Evolutionary conservation across 2,329 filamentous ascomycete species (phyloP).

Genomic region (Trichoderma sp.): DNA sequence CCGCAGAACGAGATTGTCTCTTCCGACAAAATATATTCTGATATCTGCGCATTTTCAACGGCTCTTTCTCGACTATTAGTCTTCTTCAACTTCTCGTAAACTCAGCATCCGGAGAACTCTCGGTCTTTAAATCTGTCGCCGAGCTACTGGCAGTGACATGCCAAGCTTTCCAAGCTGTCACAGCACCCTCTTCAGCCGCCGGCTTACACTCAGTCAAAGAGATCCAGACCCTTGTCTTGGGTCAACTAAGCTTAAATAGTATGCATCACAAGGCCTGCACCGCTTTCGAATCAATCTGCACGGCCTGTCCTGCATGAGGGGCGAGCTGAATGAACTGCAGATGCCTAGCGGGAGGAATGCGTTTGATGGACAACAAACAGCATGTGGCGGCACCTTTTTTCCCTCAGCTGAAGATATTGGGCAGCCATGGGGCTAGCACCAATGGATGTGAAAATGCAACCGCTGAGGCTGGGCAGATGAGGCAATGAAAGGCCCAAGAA

Average conservation of each 20-base stretch:
- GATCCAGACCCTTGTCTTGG: background rate
- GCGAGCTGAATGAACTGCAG: background rate
- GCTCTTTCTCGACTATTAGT: background rate
- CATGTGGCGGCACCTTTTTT: background rate
- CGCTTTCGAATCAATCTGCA: background rate
- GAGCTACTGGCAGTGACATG: background rate
- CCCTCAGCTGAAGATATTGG: background rate
- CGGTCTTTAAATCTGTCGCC: slow-evolving; percentile 8
- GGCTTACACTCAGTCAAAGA: background rate
- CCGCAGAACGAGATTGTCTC: background rate
- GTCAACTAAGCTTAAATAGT: slow-evolving; percentile 6
- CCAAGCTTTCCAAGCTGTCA: background rate
- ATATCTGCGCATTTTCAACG: background rate
- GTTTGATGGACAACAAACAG: background rate
- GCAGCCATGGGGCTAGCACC: background rate
- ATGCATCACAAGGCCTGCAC: background rate
- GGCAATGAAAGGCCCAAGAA: background rate
- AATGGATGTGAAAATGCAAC: background rate
- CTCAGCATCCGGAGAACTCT: background rate
- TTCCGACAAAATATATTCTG: background rate
- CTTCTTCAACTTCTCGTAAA: background rate
- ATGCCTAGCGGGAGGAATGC: background rate
- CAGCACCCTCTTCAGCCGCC: background rate
- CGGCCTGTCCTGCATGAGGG: background rate
- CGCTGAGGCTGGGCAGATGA: background rate